Conservation (phyloP, 192 early-diverging fungal species). For the Coemansia sp. region DNA sequence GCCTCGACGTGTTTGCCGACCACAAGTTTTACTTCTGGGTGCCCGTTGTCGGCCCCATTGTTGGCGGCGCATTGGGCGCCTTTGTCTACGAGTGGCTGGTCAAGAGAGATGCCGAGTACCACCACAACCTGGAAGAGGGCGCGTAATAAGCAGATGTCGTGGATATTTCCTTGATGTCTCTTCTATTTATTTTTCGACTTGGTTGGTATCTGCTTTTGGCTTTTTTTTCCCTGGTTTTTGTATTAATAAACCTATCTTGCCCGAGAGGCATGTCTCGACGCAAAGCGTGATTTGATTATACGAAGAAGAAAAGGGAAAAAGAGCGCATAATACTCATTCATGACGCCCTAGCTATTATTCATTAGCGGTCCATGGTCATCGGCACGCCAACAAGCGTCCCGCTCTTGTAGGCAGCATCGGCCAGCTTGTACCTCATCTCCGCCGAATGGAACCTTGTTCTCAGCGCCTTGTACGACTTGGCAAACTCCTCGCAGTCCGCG, state of each 20-base stretch:
- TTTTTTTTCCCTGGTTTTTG: no score
- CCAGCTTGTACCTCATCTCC: slow-evolving; percentile 22
- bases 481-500: slow-evolving; percentile 48
- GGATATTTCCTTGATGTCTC: no score
- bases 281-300: no score
- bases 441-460: slow-evolving; percentile 29
- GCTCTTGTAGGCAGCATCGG: slow-evolving; percentile 38
- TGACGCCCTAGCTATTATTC: no score
- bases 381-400: slow-evolving; percentile 41
- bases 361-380: slow-evolving; percentile 37
- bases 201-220: no score
- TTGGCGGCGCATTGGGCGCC: slow-evolving; percentile 57
- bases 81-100: slow-evolving; percentile 59
- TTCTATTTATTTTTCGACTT: not conserved
- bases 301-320: no score
- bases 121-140: slow-evolving; percentile 39
- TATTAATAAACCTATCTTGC: no score
- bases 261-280: no score
- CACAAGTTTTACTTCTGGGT: slow-evolving; percentile 63
- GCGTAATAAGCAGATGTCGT: no score
- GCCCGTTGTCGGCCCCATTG: slow-evolving; percentile 61
- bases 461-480: slow-evolving; percentile 38
- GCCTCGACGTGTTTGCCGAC: slow-evolving; percentile 58
- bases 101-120: slow-evolving; percentile 36
- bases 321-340: no score